Conservation (phyloP, 768 basidiomycete genomes). For the Boletus pseudopeckii region DNA sequence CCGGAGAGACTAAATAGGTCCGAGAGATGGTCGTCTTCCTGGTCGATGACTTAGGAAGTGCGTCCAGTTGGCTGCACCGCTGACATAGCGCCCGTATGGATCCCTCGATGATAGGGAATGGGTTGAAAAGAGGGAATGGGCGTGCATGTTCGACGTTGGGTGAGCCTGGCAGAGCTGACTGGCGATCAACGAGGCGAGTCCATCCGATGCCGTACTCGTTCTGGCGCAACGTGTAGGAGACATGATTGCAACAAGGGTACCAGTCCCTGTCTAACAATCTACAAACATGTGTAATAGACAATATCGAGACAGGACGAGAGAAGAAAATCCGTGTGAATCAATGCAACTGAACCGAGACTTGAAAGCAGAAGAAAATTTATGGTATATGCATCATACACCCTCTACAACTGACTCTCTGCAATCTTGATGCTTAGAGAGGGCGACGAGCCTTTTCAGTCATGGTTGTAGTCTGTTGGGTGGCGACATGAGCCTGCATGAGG, state of each 20-base stretch:
- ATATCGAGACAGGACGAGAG: slow-evolving; percentile 7
- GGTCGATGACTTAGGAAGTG: background rate
- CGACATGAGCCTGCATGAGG: slow-evolving; percentile 14
- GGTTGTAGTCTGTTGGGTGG: slow-evolving; percentile 16
- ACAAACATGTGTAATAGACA: slow-evolving; percentile 17
- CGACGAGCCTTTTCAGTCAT: slow-evolving; percentile 30
- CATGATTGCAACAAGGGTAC: slow-evolving; percentile 16
- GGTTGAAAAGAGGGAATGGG: background rate
- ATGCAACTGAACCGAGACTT: slow-evolving; percentile 15
- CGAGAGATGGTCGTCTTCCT: slow-evolving; percentile 3
- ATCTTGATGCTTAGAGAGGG: slow-evolving; percentile 18
- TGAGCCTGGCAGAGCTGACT: too few species aligned
- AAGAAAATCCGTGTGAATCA: slow-evolving; percentile 20
- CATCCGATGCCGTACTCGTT: background rate
- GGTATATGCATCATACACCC: slow-evolving; percentile 3
- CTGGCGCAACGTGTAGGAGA: background rate
- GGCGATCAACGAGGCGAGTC: background rate
- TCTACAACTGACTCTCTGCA: background rate
- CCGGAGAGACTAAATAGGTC: background rate
- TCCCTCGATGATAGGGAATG: background rate
- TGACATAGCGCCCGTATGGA: background rate
- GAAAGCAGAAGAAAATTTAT: background rate
- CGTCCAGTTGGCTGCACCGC: background rate
- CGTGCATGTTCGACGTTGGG: background rate
- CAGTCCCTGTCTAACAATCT: slow-evolving; percentile 20